phyloP scores from a whole-genome alignment of 2,329 filamentous ascomycete genomes.

The Penicillium vulpinum region DNA sequence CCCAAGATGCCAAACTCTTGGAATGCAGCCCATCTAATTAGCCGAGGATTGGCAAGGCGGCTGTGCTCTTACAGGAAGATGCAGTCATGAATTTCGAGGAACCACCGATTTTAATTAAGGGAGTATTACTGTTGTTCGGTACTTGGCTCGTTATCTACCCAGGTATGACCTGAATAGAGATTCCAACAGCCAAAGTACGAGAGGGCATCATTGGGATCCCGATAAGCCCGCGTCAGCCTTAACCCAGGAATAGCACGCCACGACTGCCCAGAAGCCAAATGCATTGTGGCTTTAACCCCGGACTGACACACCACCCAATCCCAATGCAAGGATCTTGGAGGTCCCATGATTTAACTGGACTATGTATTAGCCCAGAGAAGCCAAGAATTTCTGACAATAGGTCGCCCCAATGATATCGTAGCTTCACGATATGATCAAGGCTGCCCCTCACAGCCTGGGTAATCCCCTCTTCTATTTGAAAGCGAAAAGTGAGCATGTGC shows the following conservation, averaged over 20 bases:
- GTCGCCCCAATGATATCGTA: slow-evolving; percentile 19
- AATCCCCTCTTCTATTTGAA: slow-evolving; percentile 10
- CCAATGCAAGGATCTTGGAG: not conserved
- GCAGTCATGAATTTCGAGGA: slow-evolving; percentile 15
- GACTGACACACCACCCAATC: slow-evolving; percentile 16
- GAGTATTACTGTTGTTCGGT: not conserved
- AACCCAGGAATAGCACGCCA: slow-evolving; percentile 3
- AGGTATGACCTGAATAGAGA: not conserved
- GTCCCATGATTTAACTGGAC: slow-evolving; percentile 10
- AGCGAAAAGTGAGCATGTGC: slow-evolving; percentile 1
- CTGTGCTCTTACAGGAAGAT: slow-evolving; percentile 7
- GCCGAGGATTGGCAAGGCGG: slow-evolving; percentile 14
- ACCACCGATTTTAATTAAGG: not conserved
- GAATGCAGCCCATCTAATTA: slow-evolving; percentile 8
- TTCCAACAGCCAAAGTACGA: slow-evolving; percentile 3
- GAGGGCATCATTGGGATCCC: not conserved
- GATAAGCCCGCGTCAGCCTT: not conserved
- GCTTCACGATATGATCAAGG: slow-evolving; percentile 6
- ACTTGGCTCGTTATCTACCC: not conserved
- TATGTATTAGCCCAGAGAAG: slow-evolving; percentile 9
- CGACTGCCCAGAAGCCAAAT: slow-evolving; percentile 3
- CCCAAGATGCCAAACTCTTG: slow-evolving; percentile 17
- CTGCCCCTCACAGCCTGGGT: slow-evolving; percentile 9
- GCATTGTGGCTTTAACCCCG: slow-evolving; percentile 6
- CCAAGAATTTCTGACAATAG: slow-evolving; percentile 14